These are phyloP conservation scores for Microbotryum silenes-acaulis DNA, from an alignment of 1,284 basidiomycete genomes.

Conservation along the genomic window DNA sequence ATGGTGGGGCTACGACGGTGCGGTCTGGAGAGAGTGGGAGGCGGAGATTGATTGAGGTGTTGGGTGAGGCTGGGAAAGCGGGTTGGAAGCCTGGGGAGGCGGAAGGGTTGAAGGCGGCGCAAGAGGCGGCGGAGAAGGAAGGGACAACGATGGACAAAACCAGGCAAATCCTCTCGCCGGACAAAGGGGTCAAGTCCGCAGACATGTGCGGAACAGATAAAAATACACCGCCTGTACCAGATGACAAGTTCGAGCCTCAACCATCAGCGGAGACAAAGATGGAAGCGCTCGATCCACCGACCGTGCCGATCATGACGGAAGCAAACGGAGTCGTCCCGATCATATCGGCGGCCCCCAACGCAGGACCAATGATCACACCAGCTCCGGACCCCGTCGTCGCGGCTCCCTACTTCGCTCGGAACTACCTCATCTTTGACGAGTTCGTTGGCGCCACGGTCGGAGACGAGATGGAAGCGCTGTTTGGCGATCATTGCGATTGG, in stretches of 20 bases:
- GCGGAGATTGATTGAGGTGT: constrained; percentile 19
- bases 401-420: constrained; percentile 36
- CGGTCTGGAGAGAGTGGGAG: constrained; percentile 6
- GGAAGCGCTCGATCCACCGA: constrained; percentile 6
- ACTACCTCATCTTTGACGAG: constrained; percentile 44
- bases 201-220: no score
- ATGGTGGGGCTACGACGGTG: neutral
- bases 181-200: no score
- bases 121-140: neutral
- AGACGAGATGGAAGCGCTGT: constrained; percentile 65
- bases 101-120: neutral
- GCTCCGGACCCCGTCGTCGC: no score
- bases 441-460: constrained; percentile 46
- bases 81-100: constrained; percentile 9
- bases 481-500: constrained; percentile 54
- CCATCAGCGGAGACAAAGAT: neutral
- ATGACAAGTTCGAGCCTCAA: neutral
- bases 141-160: no score
- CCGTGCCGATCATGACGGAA: neutral
- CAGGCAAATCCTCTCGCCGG: no score
- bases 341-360: no score
- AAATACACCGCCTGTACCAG: neutral
- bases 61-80: constrained; percentile 24
- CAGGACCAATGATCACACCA: no score
- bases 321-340: neutral